These are phyloP conservation scores for Mycena kentingensis DNA, from an alignment of 768 basidiomycete species.

Conservation along the genomic window DNA sequence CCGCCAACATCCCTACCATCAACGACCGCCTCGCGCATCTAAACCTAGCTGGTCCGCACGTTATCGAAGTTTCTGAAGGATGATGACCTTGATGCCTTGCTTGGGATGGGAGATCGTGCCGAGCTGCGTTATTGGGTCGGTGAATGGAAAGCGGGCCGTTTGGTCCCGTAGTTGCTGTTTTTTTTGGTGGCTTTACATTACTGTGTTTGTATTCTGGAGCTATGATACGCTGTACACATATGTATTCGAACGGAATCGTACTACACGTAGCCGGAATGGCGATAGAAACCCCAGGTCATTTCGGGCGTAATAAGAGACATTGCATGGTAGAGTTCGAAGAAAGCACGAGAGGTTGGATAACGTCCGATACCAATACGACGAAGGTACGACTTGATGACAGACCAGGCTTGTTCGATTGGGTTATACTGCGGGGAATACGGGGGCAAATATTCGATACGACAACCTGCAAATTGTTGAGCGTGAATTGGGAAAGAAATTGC, in stretches of 20 bases:
- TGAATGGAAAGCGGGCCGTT: background rate
- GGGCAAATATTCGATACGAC: too few species aligned
- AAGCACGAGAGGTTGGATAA: background rate
- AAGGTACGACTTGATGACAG: too few species aligned
- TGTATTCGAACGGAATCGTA: too few species aligned
- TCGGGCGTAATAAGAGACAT: conserved; percentile 9
- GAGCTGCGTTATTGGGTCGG: background rate
- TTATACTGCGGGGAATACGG: too few species aligned
- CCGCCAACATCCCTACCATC: background rate
- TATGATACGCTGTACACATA: too few species aligned
- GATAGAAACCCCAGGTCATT: conserved; percentile 8
- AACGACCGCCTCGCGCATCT: background rate
- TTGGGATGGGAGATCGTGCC: background rate
- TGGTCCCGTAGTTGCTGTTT: too few species aligned
- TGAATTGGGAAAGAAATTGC: too few species aligned
- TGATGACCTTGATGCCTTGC: background rate
- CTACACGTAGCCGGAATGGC: conserved; percentile 4
- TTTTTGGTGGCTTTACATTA: too few species aligned
- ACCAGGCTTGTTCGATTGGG: too few species aligned
- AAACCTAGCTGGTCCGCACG: background rate
- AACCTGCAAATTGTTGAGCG: too few species aligned
- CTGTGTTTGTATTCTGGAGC: too few species aligned
- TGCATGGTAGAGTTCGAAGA: conserved; percentile 7
- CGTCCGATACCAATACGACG: background rate
- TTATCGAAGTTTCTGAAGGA: background rate